phyloP scores from a whole-genome alignment of 75 land plant species.

The Pseudotsuga menziesii region DNA sequence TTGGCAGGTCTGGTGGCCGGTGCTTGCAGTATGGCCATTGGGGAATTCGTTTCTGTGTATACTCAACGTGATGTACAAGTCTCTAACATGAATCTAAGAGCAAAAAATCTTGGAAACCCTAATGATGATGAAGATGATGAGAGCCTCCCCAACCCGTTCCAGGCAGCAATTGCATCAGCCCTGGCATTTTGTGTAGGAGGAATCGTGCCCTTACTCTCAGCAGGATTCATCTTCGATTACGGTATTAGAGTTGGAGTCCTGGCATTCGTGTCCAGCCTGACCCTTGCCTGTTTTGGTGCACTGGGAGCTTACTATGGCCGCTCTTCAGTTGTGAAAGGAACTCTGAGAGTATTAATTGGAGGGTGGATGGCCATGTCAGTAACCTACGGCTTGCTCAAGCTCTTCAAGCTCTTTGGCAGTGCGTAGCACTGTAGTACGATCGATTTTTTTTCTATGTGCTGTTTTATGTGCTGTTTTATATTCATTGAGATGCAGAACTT shows the following conservation, averaged over 20 bases:
- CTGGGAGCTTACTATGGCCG: constrained; percentile 41
- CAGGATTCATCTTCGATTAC: constrained; percentile 24
- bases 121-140: neutral
- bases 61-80: constrained; percentile 73
- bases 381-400: constrained; percentile 63
- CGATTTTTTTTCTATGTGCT: too few relatives aligned
- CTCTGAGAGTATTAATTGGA: constrained; percentile 44
- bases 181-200: constrained; percentile 47
- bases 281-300: constrained; percentile 33
- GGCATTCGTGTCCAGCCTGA: constrained; percentile 18
- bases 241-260: constrained; percentile 22
- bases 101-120: too few relatives aligned
- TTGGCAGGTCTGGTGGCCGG: constrained; percentile 86
- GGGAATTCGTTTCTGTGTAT: constrained; percentile 88
- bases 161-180: constrained; percentile 53
- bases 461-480: too few relatives aligned
- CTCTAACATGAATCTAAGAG: constrained; percentile 20
- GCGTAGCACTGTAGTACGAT: too few relatives aligned
- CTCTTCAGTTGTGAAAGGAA: constrained; percentile 20
- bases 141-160: constrained; percentile 22
- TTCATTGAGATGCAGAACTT: too few relatives aligned
- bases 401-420: constrained; percentile 3
- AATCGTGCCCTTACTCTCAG: constrained; percentile 40
- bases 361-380: constrained; percentile 78
- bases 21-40: constrained; percentile 92